Base-by-base conservation (phyloP, 139 green algal genomes). In the Protoeuglena noctilucae region DNA sequence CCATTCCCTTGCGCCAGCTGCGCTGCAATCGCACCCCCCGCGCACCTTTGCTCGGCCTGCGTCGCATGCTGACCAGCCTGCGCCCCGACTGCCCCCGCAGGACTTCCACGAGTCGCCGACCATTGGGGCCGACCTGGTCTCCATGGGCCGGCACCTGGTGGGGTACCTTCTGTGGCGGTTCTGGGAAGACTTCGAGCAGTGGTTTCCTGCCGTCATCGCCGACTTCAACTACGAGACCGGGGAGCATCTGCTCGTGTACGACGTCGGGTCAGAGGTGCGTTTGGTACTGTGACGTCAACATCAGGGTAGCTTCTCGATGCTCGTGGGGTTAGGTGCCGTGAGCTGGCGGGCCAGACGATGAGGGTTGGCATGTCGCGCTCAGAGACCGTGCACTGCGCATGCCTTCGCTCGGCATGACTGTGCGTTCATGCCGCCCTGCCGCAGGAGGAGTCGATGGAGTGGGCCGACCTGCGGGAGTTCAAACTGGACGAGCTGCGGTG, bases 161-260 rank as follows among this genome's bases (percentile, higher is more conserved):
- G 72, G 72, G 5, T 30, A 31, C 28, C 39, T 23, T 12, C 58
- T 79, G 41, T 40, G 70, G 57, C 65, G 69, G 24, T 70, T 57
- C 61, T 79, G 72, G 71, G 55, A 58, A 0, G 65, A 72, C 4
- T 55, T 75, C 28, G 69, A 57, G 25, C 61, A 65, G 40, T 79
- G 72, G 72, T 79, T 65, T 65, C 14, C 51, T 5, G 72, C 72
- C 16, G 6, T 47, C 2, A 41, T 79, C 19, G 25, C 51, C 17
- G 63, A 50, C 29, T 74, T 39, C 51, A 34, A 62, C 21, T 23
- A 30, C 5, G 43, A 31, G 4, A 60, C 53, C 4, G 50, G 43
- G n/a, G 51, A 71, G 49, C 66, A 73, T 57, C 52, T 60, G 50
- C 60, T 73, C 28, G 62, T 49, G n/a, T 73, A 73, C 52, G 59